Evolutionary conservation across 1,139 yeast species (phyloP), one percentile per base, ranked within the genome.

Genomic region (Eremothecium cymbalariae): DNA sequence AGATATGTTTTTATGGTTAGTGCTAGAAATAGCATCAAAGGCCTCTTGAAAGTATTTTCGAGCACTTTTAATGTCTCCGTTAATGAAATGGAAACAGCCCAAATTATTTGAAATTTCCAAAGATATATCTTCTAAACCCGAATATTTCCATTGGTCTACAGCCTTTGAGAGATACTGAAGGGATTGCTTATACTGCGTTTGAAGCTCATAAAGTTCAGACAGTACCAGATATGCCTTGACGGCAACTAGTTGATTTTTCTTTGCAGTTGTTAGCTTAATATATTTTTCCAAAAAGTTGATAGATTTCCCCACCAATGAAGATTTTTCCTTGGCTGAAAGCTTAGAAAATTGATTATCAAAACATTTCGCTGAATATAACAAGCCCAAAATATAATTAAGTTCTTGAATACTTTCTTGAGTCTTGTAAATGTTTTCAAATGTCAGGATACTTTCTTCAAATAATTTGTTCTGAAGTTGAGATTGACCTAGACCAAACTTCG

Each of bases 401-500:
- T 88, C 96, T 33, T 80, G 64, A 38, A 83, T 70, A 49, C 77
- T 79, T 14, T 85, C 78, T 49, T 78, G 70, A 17, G 71, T 66
- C 45, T 80, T 75, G 38, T 78, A 70, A 34, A 85, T 67, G 29
- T 74, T 74, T 54, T 90, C 97, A 52, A 83, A 81, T 0, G 95
- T 78, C 45, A 88, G 68, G 41, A 80, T 74, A 8, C 97, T 93
- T 53, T 88, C 97, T 47, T 85, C 88, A 11, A 72, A 59, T 32
- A 83, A 76, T 22, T 80, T 75, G 54, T 86, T 77, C 39, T 77
- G 69, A 42, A 79, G 70, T 53, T 85, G 90, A 3, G 95, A 74
- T 56, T 85, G 93, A 0, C 94, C 96, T 43, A 83, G 70, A 18
- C 95, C 97, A 38, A 88, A 64, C 47, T 76, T 74, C 1, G 96